Percentiles rank a stretch among this genome's conserved stretches.
Evolutionary conservation across 768 basidiomycete species (phyloP).

Genomic region (Tulasnella sp.): DNA sequence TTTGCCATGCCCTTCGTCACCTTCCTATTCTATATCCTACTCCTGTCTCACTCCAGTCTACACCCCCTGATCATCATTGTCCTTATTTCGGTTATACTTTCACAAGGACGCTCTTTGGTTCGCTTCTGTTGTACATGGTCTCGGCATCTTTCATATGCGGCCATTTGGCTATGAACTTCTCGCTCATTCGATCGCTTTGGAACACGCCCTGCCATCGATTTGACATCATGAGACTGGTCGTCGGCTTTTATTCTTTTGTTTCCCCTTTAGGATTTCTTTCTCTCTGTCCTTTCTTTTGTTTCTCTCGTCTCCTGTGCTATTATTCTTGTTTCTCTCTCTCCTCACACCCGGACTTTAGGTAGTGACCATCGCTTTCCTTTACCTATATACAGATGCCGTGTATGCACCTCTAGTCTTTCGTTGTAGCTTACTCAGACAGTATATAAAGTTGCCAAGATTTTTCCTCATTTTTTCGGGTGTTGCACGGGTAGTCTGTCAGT

Average conservation of each 20-base stretch:
- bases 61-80: constrained; percentile 15
- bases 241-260: background rate
- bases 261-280: background rate
- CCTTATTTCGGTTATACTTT: constrained; percentile 12
- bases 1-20: constrained; percentile 1
- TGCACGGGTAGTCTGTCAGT: background rate
- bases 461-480: background rate
- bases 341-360: constrained; percentile 22
- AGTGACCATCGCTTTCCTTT: constrained; percentile 7
- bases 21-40: too few relatives aligned
- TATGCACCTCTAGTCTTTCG: constrained; percentile 20
- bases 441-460: constrained; percentile 8
- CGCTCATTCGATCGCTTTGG: background rate
- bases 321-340: background rate
- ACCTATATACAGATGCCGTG: constrained; percentile 1
- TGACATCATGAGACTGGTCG: background rate
- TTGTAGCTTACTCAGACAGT: constrained; percentile 14
- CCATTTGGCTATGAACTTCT: background rate
- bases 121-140: constrained; percentile 11
- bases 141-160: constrained; percentile 4
- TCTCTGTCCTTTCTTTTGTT: background rate
- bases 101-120: background rate
- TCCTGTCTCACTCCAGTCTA: background rate
- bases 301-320: background rate
- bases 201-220: constrained; percentile 9